A percentile compares a stretch with the other conserved stretches of the same genome.
Evolutionary conservation across 768 basidiomycete species (phyloP).

Genomic region (Leccinum obscurum): DNA sequence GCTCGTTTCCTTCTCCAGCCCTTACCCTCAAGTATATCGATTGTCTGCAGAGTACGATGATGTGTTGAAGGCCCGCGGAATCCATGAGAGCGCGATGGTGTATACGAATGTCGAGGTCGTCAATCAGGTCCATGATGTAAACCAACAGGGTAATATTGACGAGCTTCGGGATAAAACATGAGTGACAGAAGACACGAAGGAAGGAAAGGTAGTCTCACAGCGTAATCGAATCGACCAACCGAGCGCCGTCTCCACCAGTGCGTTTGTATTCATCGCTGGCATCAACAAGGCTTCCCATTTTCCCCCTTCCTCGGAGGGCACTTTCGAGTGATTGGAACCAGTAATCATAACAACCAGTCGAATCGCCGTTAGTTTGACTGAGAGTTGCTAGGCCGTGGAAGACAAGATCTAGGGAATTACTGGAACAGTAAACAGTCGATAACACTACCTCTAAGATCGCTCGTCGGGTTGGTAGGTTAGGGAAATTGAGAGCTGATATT

Average conservation of each 20-base stretch:
- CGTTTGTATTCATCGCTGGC: conserved; percentile 88
- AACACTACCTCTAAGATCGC: conserved; percentile 76
- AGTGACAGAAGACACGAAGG: conserved; percentile 8
- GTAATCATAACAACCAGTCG: conserved; percentile 69
- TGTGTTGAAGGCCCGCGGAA: conserved; percentile 72
- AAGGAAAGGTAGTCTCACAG: conserved; percentile 50
- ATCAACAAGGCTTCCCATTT: conserved; percentile 94
- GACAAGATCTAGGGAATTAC: conserved; percentile 63
- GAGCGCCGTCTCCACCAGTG: conserved; percentile 60
- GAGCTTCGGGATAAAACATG: conserved; percentile 18
- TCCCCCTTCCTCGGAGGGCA: conserved; percentile 79
- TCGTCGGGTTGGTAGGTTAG: conserved; percentile 76
- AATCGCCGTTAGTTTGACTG: conserved; percentile 60
- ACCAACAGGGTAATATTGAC: conserved; percentile 73
- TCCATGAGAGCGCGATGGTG: conserved; percentile 92
- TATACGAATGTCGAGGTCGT: conserved; percentile 81
- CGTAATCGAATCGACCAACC: conserved; percentile 72
- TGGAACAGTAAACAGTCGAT: conserved; percentile 68
- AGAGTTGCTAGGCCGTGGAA: conserved; percentile 73
- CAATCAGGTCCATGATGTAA: conserved; percentile 59
- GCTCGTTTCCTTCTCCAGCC: conserved; percentile 32
- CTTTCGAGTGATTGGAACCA: conserved; percentile 87
- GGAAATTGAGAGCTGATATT: conserved; percentile 78
- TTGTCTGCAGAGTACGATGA: conserved; percentile 78
- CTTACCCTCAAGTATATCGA: conserved; percentile 81